Evolutionary conservation across 176 grass and related monocot genomes (phyloP), one percentile per base, ranked within the genome.

Genomic region (Avena eriantha): DNA sequence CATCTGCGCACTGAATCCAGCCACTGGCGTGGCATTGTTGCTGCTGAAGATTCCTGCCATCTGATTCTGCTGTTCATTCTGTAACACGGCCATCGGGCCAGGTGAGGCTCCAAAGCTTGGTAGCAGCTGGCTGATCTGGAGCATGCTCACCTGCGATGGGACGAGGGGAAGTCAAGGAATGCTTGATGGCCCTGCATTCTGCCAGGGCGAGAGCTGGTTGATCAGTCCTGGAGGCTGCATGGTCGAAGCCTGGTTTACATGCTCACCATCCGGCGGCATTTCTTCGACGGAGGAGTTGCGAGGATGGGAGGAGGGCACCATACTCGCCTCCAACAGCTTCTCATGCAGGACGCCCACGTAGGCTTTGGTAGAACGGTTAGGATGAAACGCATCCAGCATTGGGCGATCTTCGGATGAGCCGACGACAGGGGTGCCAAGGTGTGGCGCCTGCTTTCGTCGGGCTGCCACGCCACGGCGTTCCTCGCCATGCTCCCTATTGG

Each of bases 261-360:
- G 21, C 34, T 29, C 77, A 67, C 8, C 46, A 80, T 80, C 41
- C 48, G 68, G 29, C 29, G 29, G 49, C 35, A 69, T 69, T 29
- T 80, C 19, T 16, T 39, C 50, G 26, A 51, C 81, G 29, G 29
- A 29, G 29, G 29, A 29, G 29, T 29, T 29, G 29, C 29, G 29
- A 29, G 29, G 29, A 29, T 29, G 29, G 9, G 57, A 60, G 57
- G 51, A 84, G 21, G 39, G 35, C 39, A 57, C 35, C 3, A 4
- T 0, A 8, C 36, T 56, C 1, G 56, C 12, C 23, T 14, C 58
- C 33, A 74, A 14, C 53, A 51, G 18, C 12, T 39, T 80, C 10
- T 81, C 77, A 85, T 15, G 61, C 13, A 82, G 10, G 77, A 87
- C 66, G 79, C 69, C 59, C 46, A 48, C 55, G 12, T 80, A 46